phyloP scores from a whole-genome alignment of 441 rosid species.

The Pelargonium cotyledonis region DNA sequence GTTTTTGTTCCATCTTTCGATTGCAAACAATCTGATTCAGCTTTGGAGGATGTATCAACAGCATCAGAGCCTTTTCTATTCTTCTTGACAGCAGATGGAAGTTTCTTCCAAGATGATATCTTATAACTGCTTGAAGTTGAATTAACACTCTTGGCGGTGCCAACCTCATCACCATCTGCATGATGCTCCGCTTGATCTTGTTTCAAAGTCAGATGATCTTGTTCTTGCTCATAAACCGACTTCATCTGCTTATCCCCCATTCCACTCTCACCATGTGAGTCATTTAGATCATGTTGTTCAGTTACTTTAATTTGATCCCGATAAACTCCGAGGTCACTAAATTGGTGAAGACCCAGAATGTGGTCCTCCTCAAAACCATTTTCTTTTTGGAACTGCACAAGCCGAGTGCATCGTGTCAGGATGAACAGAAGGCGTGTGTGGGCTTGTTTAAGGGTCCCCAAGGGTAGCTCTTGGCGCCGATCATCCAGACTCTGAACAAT shows the following conservation, averaged over 20 bases:
- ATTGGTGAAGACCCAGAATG: constrained; percentile 72
- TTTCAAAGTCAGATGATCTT: constrained; percentile 19
- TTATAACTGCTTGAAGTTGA: constrained; percentile 66
- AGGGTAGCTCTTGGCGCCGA: constrained; percentile 85
- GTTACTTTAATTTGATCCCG: constrained; percentile 60
- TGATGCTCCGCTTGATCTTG: constrained; percentile 37
- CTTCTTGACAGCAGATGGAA: constrained; percentile 74
- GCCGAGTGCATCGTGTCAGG: constrained; percentile 92
- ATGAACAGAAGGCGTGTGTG: constrained; percentile 88
- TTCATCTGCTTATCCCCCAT: constrained; percentile 40
- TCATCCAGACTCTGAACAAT: constrained; percentile 88
- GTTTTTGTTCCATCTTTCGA: constrained; percentile 38
- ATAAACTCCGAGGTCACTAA: constrained; percentile 94
- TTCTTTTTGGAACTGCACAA: constrained; percentile 95
- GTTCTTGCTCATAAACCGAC: constrained; percentile 33
- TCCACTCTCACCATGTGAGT: constrained; percentile 39
- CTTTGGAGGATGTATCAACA: constrained; percentile 45
- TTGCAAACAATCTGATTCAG: constrained; percentile 31
- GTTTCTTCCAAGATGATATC: constrained; percentile 98
- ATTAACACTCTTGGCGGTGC: constrained; percentile 68
- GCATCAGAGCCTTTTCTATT: constrained; percentile 45
- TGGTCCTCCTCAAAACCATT: constrained; percentile 72
- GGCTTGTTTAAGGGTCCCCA: constrained; percentile 88
- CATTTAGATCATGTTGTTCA: constrained; percentile 45
- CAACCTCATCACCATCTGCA: constrained; percentile 35